phyloP scores from a whole-genome alignment of 345 rosid species.

The Trapa incisa region DNA sequence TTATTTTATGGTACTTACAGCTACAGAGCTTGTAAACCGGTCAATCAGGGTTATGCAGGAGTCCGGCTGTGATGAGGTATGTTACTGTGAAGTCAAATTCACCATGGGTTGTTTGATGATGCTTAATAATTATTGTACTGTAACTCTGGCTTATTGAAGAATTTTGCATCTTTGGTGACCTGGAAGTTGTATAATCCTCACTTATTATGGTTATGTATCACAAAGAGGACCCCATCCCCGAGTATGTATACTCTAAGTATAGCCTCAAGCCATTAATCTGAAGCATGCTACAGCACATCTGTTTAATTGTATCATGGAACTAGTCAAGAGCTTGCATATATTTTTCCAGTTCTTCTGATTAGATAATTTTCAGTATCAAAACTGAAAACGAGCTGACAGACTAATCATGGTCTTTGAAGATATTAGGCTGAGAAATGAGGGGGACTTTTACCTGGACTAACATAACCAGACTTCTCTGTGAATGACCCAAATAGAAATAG shows the following conservation, averaged over 20 bases:
- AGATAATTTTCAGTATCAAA: too few relatives aligned
- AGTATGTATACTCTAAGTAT: neutral
- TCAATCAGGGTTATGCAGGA: constrained; percentile 85
- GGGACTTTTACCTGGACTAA: neutral
- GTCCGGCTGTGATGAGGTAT: constrained; percentile 93
- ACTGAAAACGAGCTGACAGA: neutral
- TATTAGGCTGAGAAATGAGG: neutral
- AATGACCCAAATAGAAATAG: too few relatives aligned
- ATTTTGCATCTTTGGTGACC: neutral
- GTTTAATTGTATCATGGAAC: neutral
- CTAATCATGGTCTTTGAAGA: neutral
- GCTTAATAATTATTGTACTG: neutral
- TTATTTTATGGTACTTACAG: constrained; percentile 23
- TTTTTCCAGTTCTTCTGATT: too few relatives aligned
- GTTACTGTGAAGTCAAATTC: neutral
- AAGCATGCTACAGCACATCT: neutral
- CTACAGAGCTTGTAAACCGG: constrained; percentile 84
- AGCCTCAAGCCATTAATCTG: neutral
- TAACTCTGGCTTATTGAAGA: neutral
- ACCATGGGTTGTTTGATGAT: constrained; percentile 1
- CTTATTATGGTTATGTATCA: neutral
- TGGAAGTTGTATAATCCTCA: neutral
- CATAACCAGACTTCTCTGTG: neutral
- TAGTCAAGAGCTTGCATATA: neutral
- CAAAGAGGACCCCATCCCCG: neutral